Percentiles rank a stretch among this genome's conserved stretches.
phyloP scores from a whole-genome alignment of 2,329 filamentous ascomycete species.

The Talaromyces sp. region DNA sequence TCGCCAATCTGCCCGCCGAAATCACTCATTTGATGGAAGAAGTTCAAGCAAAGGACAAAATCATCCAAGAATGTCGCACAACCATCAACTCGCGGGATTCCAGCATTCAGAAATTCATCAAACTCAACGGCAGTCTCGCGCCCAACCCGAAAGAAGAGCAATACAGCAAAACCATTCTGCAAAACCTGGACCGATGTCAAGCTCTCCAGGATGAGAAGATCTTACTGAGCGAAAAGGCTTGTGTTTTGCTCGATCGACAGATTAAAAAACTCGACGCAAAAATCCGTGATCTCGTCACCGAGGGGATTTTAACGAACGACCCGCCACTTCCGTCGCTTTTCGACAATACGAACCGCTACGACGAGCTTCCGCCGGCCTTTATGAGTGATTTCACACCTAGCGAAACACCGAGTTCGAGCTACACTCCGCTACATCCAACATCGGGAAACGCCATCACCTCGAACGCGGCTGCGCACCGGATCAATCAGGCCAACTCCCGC shows the following conservation, averaged over 20 bases:
- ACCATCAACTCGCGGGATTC: constrained; percentile 54
- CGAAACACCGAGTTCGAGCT: constrained; percentile 38
- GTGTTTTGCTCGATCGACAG: constrained; percentile 56
- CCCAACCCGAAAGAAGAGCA: constrained; percentile 60
- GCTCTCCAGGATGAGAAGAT: constrained; percentile 59
- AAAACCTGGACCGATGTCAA: constrained; percentile 54
- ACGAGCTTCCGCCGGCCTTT: constrained; percentile 44
- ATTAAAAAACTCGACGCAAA: constrained; percentile 59
- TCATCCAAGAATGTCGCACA: constrained; percentile 53
- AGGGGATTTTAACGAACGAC: constrained; percentile 55
- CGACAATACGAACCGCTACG: constrained; percentile 40
- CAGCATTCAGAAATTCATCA: constrained; percentile 62
- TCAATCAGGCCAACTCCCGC: constrained; percentile 35
- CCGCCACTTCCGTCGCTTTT: constrained; percentile 56
- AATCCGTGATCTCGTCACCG: constrained; percentile 53
- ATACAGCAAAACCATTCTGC: constrained; percentile 52
- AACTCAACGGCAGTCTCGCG: constrained; percentile 55
- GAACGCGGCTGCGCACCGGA: constrained; percentile 46
- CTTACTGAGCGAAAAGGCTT: constrained; percentile 55
- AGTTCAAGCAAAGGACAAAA: constrained; percentile 59
- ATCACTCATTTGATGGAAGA: constrained; percentile 63
- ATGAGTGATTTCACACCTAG: constrained; percentile 38
- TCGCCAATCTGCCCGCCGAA: constrained; percentile 57
- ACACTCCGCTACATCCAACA: constrained; percentile 48
- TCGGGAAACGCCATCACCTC: constrained; percentile 52